These are phyloP conservation scores for Akanthomyces dipterigenus DNA, from an alignment of 2,329 filamentous ascomycete species.

Conservation along the genomic window DNA sequence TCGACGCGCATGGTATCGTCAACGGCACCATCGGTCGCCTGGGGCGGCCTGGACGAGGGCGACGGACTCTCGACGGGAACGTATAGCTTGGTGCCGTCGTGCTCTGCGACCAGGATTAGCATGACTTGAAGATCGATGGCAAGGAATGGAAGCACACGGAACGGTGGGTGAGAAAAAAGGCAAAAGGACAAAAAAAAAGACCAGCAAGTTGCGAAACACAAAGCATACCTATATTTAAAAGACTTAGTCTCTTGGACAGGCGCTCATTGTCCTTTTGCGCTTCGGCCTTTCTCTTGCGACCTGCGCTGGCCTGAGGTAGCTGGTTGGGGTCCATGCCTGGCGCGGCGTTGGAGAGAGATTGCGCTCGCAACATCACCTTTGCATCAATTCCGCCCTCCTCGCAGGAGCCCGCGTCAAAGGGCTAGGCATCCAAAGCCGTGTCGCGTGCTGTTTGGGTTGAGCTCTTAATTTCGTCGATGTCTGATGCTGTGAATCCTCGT, in stretches of 20 bases:
- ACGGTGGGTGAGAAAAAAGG: background rate
- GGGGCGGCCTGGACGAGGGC: background rate
- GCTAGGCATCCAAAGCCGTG: background rate
- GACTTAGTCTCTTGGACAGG: conserved; percentile 75
- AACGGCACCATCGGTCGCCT: conserved; percentile 17
- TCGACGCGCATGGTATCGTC: conserved; percentile 76
- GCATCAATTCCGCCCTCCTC: conserved; percentile 5
- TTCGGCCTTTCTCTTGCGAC: conserved; percentile 55
- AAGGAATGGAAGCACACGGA: too few relatives aligned
- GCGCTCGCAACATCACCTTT: conserved; percentile 15
- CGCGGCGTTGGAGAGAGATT: conserved; percentile 12
- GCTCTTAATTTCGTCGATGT: background rate
- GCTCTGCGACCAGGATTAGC: conserved; percentile 37
- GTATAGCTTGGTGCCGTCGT: conserved; percentile 57
- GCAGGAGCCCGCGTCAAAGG: background rate
- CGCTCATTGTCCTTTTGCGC: conserved; percentile 56
- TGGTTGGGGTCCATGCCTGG: conserved; percentile 10
- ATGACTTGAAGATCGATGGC: background rate
- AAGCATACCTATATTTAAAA: conserved; percentile 69
- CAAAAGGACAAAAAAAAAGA: background rate
- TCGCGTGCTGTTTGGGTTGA: background rate
- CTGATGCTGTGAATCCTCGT: background rate
- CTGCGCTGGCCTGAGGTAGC: conserved; percentile 14
- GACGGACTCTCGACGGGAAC: conserved; percentile 51
- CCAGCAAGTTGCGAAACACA: too few relatives aligned